These are phyloP conservation scores for Exsudoporus frostii DNA, from an alignment of 768 basidiomycete genomes.

Conservation along the genomic window DNA sequence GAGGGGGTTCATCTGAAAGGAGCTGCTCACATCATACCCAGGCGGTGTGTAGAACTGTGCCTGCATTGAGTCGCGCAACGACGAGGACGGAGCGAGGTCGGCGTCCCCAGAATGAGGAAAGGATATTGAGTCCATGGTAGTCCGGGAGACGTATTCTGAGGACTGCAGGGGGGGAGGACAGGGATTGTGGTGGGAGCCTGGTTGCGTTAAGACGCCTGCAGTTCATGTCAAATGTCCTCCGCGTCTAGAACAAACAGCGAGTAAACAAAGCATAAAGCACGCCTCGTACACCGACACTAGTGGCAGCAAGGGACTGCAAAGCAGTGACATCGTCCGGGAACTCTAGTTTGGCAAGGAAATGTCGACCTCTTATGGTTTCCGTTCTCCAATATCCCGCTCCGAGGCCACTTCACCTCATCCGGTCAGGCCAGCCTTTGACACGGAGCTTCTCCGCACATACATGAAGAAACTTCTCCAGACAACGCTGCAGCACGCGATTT, in stretches of 20 bases:
- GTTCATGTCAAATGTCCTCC: too few species aligned
- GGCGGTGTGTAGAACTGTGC: slow-evolving; percentile 51
- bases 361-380: slow-evolving; percentile 40
- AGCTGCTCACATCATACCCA: slow-evolving; percentile 53
- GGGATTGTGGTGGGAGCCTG: neutral
- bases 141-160: neutral
- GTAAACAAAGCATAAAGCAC: slow-evolving; percentile 22
- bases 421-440: slow-evolving; percentile 60
- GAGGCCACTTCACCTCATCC: slow-evolving; percentile 48
- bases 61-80: slow-evolving; percentile 37
- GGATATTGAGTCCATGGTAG: slow-evolving; percentile 61
- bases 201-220: neutral
- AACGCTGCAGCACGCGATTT: slow-evolving; percentile 59
- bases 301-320: neutral
- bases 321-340: neutral
- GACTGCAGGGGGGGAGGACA: neutral
- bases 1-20: slow-evolving; percentile 81
- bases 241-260: slow-evolving; percentile 19
- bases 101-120: slow-evolving; percentile 50
- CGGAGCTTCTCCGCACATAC: slow-evolving; percentile 70
- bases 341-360: slow-evolving; percentile 10
- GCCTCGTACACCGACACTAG: neutral
- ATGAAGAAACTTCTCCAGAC: slow-evolving; percentile 78
- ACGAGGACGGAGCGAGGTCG: slow-evolving; percentile 38
- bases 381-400: slow-evolving; percentile 62